Evolutionary conservation across 202 grass and related monocot genomes (phyloP).

Genomic region (Cymbopogon flexuosus): DNA sequence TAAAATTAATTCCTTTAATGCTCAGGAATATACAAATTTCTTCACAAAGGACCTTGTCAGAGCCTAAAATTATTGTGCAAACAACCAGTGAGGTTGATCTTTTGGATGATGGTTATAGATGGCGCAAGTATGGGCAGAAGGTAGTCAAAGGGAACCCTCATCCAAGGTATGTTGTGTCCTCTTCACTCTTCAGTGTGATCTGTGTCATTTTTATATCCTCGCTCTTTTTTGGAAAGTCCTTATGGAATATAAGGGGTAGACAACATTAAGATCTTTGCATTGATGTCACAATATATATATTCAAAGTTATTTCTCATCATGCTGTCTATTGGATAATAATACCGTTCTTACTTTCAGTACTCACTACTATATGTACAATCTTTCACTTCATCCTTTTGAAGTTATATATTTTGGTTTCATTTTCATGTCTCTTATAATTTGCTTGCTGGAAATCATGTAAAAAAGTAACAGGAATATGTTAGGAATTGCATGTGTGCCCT

Average conservation of each 20-base stretch:
- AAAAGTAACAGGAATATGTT: neutral
- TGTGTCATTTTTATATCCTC: neutral
- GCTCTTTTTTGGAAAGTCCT: neutral
- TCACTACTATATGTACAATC: neutral
- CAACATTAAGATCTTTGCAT: neutral
- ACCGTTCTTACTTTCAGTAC: neutral
- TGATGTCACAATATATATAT: constrained; percentile 18
- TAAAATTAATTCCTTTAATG: constrained; percentile 17
- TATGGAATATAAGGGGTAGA: neutral
- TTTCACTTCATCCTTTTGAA: neutral
- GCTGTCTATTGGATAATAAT: neutral
- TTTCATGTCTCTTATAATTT: neutral
- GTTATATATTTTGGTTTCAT: neutral
- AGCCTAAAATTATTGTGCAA: constrained; percentile 88
- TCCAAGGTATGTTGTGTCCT: constrained; percentile 57
- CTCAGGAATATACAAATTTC: constrained; percentile 61
- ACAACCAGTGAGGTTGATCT: constrained; percentile 92
- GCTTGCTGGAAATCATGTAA: neutral
- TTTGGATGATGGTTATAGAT: constrained; percentile 97
- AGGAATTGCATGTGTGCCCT: neutral
- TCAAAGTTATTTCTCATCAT: neutral
- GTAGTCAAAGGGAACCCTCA: constrained; percentile 97
- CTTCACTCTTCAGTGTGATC: neutral
- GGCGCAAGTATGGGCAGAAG: constrained; percentile 99
- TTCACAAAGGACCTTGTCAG: constrained; percentile 59